Evolutionary conservation across 2,329 filamentous ascomycete genomes (phyloP).

Genomic region (Fusarium sterilihyphosum): DNA sequence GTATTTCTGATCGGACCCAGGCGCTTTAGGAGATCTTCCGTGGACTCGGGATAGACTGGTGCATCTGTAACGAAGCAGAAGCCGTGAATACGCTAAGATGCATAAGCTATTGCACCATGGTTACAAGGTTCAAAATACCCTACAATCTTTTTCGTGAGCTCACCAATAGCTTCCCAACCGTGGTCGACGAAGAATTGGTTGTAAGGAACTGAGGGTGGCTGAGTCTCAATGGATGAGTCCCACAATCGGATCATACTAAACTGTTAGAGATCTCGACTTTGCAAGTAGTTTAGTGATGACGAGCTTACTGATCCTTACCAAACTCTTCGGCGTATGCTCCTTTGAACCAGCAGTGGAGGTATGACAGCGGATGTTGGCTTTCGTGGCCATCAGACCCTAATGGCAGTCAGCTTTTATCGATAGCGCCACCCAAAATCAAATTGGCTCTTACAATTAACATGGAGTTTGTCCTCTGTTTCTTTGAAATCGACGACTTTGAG

Average conservation of each 20-base stretch:
- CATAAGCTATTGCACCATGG: slow-evolving; percentile 19
- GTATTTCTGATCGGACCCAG: slow-evolving; percentile 86
- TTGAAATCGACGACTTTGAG: slow-evolving; percentile 44
- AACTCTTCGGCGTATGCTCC: slow-evolving; percentile 29
- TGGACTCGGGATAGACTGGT: slow-evolving; percentile 52
- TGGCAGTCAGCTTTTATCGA: slow-evolving; percentile 5
- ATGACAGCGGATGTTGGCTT: slow-evolving; percentile 71
- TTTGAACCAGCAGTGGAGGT: slow-evolving; percentile 36
- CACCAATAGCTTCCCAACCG: slow-evolving; percentile 61
- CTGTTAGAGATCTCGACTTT: slow-evolving; percentile 6
- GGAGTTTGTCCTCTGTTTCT: slow-evolving; percentile 44
- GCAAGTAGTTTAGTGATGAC: not conserved
- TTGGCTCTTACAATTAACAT: slow-evolving; percentile 47
- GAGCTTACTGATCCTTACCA: slow-evolving; percentile 36
- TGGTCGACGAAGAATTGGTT: slow-evolving; percentile 64
- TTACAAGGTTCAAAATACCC: slow-evolving; percentile 25
- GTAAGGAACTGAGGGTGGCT: slow-evolving; percentile 69
- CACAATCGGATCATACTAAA: slow-evolving; percentile 36
- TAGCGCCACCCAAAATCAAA: not conserved
- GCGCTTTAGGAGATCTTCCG: slow-evolving; percentile 67
- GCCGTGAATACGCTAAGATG: slow-evolving; percentile 69
- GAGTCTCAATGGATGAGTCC: slow-evolving; percentile 46
- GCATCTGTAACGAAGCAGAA: slow-evolving; percentile 81
- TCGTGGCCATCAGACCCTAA: slow-evolving; percentile 78
- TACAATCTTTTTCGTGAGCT: slow-evolving; percentile 74